These are phyloP conservation scores for Suillus variegatus DNA, from an alignment of 768 basidiomycete species.

Conservation along the genomic window DNA sequence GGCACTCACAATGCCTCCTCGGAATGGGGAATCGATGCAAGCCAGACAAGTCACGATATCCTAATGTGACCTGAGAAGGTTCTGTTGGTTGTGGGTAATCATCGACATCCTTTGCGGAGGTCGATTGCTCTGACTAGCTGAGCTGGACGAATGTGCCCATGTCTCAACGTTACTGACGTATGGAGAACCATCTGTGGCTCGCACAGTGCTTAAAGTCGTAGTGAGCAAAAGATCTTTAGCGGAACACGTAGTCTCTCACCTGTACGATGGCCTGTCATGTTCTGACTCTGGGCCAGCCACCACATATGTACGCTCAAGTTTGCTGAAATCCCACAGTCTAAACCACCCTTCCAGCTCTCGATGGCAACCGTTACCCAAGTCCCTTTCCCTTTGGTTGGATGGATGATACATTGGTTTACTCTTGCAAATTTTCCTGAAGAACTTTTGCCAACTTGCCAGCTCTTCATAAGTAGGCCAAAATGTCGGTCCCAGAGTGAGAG, in stretches of 20 bases:
- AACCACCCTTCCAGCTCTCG: slow-evolving; percentile 54
- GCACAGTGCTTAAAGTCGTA: slow-evolving; percentile 28
- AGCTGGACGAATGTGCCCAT: slow-evolving; percentile 49
- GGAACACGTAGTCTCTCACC: slow-evolving; percentile 41
- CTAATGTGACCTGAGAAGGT: slow-evolving; percentile 83
- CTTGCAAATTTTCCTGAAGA: slow-evolving; percentile 52
- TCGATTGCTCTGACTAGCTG: slow-evolving; percentile 56
- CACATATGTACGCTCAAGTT: slow-evolving; percentile 70
- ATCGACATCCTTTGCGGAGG: slow-evolving; percentile 76
- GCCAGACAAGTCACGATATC: slow-evolving; percentile 86
- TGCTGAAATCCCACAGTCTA: slow-evolving; percentile 84
- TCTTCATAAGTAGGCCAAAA: slow-evolving; percentile 88
- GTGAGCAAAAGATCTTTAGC: not conserved
- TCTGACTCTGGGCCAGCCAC: slow-evolving; percentile 81
- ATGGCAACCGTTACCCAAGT: slow-evolving; percentile 89
- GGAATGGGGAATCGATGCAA: slow-evolving; percentile 90
- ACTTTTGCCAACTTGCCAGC: slow-evolving; percentile 75
- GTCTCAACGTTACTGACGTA: slow-evolving; percentile 59
- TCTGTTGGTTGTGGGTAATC: slow-evolving; percentile 82
- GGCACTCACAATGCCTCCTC: slow-evolving; percentile 89
- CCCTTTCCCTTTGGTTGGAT: slow-evolving; percentile 85
- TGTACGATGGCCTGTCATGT: slow-evolving; percentile 74
- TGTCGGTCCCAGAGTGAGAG: slow-evolving; percentile 94
- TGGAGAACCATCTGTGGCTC: slow-evolving; percentile 42
- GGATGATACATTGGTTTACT: slow-evolving; percentile 75